phyloP scores from a whole-genome alignment of 768 basidiomycete genomes.

The Xerocomellus dryophilus region DNA sequence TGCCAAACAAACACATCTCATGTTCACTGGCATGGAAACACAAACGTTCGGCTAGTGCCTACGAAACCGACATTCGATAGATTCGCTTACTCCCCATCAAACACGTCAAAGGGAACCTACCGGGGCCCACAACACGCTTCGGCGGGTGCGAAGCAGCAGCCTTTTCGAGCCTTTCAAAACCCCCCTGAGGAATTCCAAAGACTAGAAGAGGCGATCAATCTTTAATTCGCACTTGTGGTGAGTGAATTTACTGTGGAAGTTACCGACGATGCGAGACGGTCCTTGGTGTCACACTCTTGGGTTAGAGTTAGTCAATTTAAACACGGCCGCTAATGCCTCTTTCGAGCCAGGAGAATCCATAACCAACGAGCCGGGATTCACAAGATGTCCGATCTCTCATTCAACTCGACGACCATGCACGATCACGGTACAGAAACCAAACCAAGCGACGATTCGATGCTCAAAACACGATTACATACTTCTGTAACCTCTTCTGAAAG shows the following conservation, averaged over 20 bases:
- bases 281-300: constrained; percentile 77
- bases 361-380: no score
- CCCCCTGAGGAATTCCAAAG: constrained; percentile 34
- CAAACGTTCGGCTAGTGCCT: no score
- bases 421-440: no score
- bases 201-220: constrained; percentile 17
- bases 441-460: no score
- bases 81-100: constrained; percentile 40
- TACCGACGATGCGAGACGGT: constrained; percentile 66
- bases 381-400: no score
- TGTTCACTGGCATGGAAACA: not conserved
- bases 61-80: not conserved
- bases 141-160: constrained; percentile 50
- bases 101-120: constrained; percentile 61
- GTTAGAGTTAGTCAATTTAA: no score
- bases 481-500: no score
- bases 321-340: no score
- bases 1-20: constrained; percentile 23
- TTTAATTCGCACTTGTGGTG: not conserved
- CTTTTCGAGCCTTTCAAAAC: constrained; percentile 40
- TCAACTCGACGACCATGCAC: no score
- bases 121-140: constrained; percentile 55
- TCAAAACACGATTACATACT: no score
- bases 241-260: no score
- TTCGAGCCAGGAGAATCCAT: no score